A percentile compares a stretch with the other conserved stretches of the same genome.
phyloP scores from a whole-genome alignment of 495 filamentous ascomycete genomes.

The Tuber brumale region DNA sequence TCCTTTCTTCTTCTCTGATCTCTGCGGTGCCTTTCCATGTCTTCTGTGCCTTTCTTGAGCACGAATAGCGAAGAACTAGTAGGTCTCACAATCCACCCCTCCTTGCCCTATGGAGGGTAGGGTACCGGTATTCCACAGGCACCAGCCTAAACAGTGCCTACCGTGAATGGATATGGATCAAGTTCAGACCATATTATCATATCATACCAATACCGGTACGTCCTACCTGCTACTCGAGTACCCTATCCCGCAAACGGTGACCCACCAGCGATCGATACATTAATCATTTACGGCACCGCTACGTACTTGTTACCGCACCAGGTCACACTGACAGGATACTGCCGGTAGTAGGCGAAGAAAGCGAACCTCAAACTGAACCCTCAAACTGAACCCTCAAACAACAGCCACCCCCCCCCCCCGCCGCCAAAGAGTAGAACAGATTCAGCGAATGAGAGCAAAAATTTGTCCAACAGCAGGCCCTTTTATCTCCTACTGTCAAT shows the following conservation, averaged over 20 bases:
- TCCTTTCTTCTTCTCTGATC: background rate
- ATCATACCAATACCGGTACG: background rate
- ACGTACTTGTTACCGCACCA: constrained; percentile 1
- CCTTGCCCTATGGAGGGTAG: background rate
- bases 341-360: background rate
- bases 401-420: background rate
- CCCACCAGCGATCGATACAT: background rate
- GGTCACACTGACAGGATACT: background rate
- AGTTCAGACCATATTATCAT: background rate
- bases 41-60: background rate
- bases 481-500: background rate
- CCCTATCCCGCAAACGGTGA: background rate
- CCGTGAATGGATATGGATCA: background rate
- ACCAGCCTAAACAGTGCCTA: background rate
- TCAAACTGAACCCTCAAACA: background rate
- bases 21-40: background rate
- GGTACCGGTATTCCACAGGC: background rate
- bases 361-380: background rate
- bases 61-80: background rate
- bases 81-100: background rate
- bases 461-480: background rate
- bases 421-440: background rate
- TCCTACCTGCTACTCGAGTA: background rate
- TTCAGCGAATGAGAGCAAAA: background rate
- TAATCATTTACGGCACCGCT: background rate